Base-by-base conservation (phyloP, 1,284 basidiomycete species). In the Ceratorhiza oryzae-sativae region DNA sequence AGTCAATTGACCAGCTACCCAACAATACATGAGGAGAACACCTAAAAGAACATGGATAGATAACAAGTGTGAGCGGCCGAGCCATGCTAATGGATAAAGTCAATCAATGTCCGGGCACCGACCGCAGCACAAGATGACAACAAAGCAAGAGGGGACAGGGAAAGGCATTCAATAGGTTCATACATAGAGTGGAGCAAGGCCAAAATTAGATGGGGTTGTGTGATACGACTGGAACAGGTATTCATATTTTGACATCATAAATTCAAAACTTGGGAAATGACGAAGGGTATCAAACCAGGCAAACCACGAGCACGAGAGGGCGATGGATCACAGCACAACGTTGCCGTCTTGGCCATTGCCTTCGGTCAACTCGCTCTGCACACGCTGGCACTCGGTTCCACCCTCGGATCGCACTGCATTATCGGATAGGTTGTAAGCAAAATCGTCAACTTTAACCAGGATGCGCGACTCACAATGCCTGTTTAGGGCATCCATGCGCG, bases 401-500 rank as follows among this genome's bases (percentile, higher is more conserved):
- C 86, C 85, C 73, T 87, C 86, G 30, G 86, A 87, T 46, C 83
- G 82, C 72, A 87, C 86, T 87, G 75, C 51, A 59, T 20, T 41
- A 61, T 25, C 23, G 25, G 42, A 20, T 1, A n/a, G 36, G 27
- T 46, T 23, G 34, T 18, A 73, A 71, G 73, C 62, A 56, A 59
- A 41, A 65, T 42, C 20, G 27, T 51, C 61, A 53, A 32, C 49
- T 34, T n/a, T 34, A 62, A 32, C 61, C 55, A 34, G 61, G 71
- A 41, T 61, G 36, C 45, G 63, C 72, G 20, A 87, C 89, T 81
- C 78, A 91, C 90, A 77, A 81, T 93, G 91, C 72, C 91, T 80
- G 79, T 92, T 92, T 51, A 93, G 83, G 61, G 90, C 91, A 78
- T 92, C 90, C 86, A 92, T 89, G 73, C 91, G 81, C 62, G 89